These are phyloP conservation scores for Sphenostylis stenocarpa DNA, from an alignment of 306 rosid species.

Conservation along the genomic window DNA sequence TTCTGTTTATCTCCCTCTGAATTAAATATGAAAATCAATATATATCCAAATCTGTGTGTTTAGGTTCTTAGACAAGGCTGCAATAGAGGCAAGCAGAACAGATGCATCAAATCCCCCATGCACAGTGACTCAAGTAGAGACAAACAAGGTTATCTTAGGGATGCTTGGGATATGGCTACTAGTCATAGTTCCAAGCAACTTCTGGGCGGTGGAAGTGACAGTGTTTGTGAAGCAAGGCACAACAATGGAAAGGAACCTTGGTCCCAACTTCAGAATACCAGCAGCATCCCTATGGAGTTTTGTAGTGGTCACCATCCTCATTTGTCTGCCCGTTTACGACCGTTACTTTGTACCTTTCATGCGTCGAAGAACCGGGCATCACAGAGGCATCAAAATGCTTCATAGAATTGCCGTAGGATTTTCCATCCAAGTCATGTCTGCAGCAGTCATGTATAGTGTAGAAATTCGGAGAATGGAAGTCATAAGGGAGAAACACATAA, in stretches of 20 bases:
- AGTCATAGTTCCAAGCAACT: constrained; percentile 66
- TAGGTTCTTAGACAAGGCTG: constrained; percentile 82
- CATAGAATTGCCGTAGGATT: constrained; percentile 65
- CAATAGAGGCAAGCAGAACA: constrained; percentile 42
- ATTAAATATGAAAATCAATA: background rate
- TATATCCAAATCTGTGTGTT: background rate
- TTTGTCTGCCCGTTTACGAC: constrained; percentile 65
- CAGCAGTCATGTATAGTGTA: constrained; percentile 45
- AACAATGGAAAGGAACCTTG: constrained; percentile 56
- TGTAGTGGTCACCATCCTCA: constrained; percentile 55
- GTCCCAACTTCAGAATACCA: constrained; percentile 53
- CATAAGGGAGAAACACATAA: constrained; percentile 37
- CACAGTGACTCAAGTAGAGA: constrained; percentile 74
- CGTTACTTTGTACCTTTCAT: constrained; percentile 48
- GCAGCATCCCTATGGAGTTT: constrained; percentile 62
- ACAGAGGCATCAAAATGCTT: constrained; percentile 66
- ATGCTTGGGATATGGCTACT: constrained; percentile 72
- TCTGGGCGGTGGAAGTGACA: constrained; percentile 69
- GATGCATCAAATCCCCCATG: constrained; percentile 40
- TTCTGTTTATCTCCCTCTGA: background rate
- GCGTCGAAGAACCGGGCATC: constrained; percentile 45
- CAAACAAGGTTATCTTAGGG: constrained; percentile 54
- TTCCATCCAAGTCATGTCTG: constrained; percentile 44
- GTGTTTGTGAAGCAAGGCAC: constrained; percentile 73
- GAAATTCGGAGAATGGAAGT: constrained; percentile 57